These are phyloP conservation scores for Rhododendron williamsianum DNA, from an alignment of 148 eudicot species.

Conservation along the genomic window DNA sequence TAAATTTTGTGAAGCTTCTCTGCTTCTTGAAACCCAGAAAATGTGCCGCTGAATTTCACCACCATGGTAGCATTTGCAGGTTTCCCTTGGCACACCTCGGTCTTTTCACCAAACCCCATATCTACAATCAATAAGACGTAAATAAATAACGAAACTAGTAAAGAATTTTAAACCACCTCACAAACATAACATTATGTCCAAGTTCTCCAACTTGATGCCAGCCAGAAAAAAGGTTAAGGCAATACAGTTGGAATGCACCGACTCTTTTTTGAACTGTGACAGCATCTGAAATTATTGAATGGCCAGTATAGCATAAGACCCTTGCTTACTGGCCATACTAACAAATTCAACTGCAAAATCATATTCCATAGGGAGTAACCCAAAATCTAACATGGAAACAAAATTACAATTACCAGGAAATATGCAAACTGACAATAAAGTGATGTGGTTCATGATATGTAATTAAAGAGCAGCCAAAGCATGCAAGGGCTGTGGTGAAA, in stretches of 20 bases:
- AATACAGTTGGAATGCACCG: background rate
- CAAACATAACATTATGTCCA: no score
- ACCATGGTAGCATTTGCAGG: constrained; percentile 38
- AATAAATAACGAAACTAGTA: background rate
- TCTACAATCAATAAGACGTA: constrained; percentile 20
- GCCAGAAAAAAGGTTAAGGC: background rate
- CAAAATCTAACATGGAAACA: background rate
- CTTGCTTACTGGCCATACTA: background rate
- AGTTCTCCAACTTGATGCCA: background rate
- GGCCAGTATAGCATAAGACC: background rate
- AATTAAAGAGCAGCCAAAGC: background rate
- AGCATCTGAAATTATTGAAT: background rate
- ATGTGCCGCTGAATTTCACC: constrained; percentile 42
- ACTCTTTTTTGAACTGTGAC: background rate
- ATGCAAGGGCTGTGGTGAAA: background rate
- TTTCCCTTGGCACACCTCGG: constrained; percentile 36
- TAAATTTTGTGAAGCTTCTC: constrained; percentile 41
- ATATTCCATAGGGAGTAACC: background rate
- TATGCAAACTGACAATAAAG: background rate
- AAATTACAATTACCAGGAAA: background rate
- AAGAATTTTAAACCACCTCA: background rate
- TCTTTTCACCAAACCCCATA: constrained; percentile 42
- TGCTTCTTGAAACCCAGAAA: constrained; percentile 55
- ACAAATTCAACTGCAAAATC: constrained; percentile 3
- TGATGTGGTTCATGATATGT: background rate